Percentiles rank a stretch among this genome's conserved stretches.
Evolutionary conservation across 129 eudicot species (phyloP).

Genomic region (Centaurea solstitialis): DNA sequence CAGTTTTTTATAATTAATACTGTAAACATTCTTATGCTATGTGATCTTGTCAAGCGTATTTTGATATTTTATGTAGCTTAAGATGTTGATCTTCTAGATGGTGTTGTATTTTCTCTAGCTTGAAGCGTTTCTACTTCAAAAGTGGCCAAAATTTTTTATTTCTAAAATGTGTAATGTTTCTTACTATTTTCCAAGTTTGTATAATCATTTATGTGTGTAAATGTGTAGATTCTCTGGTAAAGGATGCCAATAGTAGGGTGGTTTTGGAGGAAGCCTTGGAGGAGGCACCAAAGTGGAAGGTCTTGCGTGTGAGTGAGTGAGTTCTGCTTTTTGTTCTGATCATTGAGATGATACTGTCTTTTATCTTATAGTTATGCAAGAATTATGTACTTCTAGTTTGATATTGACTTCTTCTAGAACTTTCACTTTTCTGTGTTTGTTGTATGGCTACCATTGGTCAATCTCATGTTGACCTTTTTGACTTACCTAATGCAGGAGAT

Average conservation of each 20-base stretch:
- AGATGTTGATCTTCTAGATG: neutral
- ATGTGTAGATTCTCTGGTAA: slow-evolving; percentile 37
- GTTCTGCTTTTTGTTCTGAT: slow-evolving; percentile 34
- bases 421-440: neutral
- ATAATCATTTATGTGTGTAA: slow-evolving; percentile 14
- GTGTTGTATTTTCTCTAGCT: neutral
- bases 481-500: slow-evolving; percentile 55
- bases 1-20: neutral
- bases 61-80: neutral
- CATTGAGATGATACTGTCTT: neutral
- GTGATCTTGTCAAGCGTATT: neutral
- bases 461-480: slow-evolving; percentile 4
- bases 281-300: slow-evolving; percentile 99
- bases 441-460: neutral
- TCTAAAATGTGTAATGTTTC: neutral
- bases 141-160: neutral
- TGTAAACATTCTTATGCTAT: neutral
- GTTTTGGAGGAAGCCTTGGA: slow-evolving; percentile 83
- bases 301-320: slow-evolving; percentile 99
- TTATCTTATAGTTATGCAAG: neutral
- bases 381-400: neutral
- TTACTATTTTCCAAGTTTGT: slow-evolving; percentile 3
- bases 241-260: slow-evolving; percentile 35
- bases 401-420: neutral
- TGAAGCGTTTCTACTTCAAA: slow-evolving; percentile 5